Percentiles rank a stretch among this genome's conserved stretches.
phyloP scores from a whole-genome alignment of 177 flowering plant species.

The Vitis hybrid region DNA sequence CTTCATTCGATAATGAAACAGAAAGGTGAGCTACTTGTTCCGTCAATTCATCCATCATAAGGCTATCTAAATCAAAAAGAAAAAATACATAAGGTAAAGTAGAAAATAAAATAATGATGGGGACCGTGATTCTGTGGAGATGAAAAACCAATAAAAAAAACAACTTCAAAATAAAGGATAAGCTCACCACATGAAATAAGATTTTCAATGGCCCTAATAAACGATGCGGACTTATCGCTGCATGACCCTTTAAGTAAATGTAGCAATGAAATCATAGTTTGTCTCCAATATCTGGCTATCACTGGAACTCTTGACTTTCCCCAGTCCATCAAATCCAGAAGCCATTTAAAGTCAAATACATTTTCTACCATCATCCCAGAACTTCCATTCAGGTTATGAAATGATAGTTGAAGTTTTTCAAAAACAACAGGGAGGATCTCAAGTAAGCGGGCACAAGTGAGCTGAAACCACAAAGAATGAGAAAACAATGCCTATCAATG shows the following conservation, averaged over 20 bases:
- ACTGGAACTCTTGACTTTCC: constrained; percentile 71
- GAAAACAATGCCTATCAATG: background rate
- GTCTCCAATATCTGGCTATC: constrained; percentile 75
- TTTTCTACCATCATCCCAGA: constrained; percentile 15
- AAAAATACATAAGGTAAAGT: constrained; percentile 6
- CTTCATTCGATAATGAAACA: constrained; percentile 48
- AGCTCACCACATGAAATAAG: constrained; percentile 59
- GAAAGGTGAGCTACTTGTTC: constrained; percentile 62
- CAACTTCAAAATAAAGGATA: background rate
- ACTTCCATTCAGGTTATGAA: constrained; percentile 15
- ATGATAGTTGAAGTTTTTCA: constrained; percentile 41
- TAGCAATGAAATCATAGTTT: constrained; percentile 50
- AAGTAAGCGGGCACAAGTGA: constrained; percentile 90
- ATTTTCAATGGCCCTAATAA: constrained; percentile 45
- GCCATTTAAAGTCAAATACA: constrained; percentile 57
- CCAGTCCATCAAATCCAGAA: constrained; percentile 82
- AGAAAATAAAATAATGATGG: background rate
- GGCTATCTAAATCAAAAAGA: constrained; percentile 37
- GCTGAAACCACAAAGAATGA: constrained; percentile 48
- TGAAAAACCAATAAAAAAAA: background rate
- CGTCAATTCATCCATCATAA: constrained; percentile 51
- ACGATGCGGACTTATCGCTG: constrained; percentile 25
- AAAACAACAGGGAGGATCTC: constrained; percentile 74
- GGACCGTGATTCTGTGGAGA: background rate
- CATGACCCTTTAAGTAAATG: constrained; percentile 43